phyloP scores from a whole-genome alignment of 2,329 filamentous ascomycete species.

The Nemania sp. region DNA sequence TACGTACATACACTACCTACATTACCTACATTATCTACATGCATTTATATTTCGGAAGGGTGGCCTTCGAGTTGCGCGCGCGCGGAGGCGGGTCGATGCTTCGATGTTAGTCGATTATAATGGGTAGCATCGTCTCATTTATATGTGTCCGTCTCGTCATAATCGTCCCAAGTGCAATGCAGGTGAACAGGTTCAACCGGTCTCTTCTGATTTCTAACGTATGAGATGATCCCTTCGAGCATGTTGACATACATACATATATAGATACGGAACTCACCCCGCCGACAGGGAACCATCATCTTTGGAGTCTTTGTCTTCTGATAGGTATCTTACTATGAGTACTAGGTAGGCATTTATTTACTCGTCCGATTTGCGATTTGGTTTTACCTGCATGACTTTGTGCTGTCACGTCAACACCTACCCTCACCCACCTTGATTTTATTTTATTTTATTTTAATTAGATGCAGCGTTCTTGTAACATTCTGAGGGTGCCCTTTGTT shows the following conservation, averaged over 20 bases:
- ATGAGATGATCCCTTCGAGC: not conserved
- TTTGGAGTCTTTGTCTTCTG: not conserved
- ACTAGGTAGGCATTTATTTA: not conserved
- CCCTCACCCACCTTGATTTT: slow-evolving; percentile 1
- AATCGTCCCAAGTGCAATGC: not conserved
- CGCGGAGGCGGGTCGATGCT: not conserved
- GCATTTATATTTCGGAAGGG: not conserved
- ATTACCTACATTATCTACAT: not conserved
- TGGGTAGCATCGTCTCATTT: not conserved
- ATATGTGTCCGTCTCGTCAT: not conserved
- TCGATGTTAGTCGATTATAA: not conserved
- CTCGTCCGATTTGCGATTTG: not conserved
- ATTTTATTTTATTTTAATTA: slow-evolving; percentile 15
- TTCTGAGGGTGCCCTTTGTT: slow-evolving; percentile 5
- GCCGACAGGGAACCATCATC: not conserved
- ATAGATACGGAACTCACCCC: not conserved
- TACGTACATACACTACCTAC: no score
- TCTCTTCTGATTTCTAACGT: not conserved
- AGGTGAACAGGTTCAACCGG: not conserved
- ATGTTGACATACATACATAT: no score
- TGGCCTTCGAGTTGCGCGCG: not conserved
- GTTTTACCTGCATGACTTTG: slow-evolving; percentile 22
- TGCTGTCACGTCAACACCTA: slow-evolving; percentile 22
- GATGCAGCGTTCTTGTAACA: slow-evolving; percentile 3
- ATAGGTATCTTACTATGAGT: no score